Conservation (phyloP, 345 rosid genomes). For the Bruguiera gymnorhiza region DNA sequence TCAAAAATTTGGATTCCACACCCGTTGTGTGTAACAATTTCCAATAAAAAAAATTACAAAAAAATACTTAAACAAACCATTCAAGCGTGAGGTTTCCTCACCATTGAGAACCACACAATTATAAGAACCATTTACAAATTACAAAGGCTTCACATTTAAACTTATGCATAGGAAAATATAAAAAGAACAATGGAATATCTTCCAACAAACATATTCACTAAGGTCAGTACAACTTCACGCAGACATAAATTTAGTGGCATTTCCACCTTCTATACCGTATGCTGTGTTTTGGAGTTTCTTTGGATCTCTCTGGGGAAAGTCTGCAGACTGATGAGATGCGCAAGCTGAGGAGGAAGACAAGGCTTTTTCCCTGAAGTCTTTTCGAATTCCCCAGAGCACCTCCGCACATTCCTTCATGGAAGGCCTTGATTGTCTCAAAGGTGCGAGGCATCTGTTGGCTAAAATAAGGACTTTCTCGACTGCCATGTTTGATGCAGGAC, state of each 20-base stretch:
- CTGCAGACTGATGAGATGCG: conserved; percentile 43
- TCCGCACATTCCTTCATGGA: conserved; percentile 72
- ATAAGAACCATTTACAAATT: no score
- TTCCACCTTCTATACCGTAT: conserved; percentile 47
- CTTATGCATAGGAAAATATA: neutral
- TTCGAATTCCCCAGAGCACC: conserved; percentile 68
- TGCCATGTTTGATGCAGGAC: conserved; percentile 55
- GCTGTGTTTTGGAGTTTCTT: conserved; percentile 29
- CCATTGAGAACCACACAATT: no score
- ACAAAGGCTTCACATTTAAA: neutral
- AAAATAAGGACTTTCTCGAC: conserved; percentile 58
- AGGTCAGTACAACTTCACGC: conserved; percentile 27
- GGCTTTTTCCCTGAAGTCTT: conserved; percentile 45
- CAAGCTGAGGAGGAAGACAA: conserved; percentile 32
- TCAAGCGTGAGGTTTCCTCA: no score
- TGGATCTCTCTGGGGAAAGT: conserved; percentile 34
- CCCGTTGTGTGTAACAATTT: no score
- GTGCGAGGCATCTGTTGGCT: conserved; percentile 59
- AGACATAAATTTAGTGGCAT: conserved; percentile 39
- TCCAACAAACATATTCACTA: neutral
- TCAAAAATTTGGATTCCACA: no score
- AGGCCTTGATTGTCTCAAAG: conserved; percentile 59
- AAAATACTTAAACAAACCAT: no score
- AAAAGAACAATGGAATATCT: neutral
- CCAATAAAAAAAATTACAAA: no score